Base-by-base conservation (phyloP, 805 yeast genomes). In the Wickerhamiella dianesei region DNA sequence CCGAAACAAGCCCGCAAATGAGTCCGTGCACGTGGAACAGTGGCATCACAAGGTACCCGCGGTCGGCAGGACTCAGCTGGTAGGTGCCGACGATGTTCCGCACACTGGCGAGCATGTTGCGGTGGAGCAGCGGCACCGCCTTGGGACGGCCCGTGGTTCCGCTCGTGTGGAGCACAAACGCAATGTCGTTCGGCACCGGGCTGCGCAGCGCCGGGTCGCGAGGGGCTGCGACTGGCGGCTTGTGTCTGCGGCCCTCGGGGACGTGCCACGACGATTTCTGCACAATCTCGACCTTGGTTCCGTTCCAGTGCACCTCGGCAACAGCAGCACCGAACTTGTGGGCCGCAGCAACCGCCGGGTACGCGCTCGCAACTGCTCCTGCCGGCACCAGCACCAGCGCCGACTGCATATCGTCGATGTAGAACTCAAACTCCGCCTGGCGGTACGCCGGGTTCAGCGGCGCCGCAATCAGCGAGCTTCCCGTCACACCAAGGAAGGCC, bases 111-210 rank as follows among this genome's bases (percentile, higher is more conserved):
- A 77, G 69, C 59, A 80, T 71, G 63, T 80, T 80, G 25, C 67
- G 60, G 59, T 80, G 87, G 35, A 82, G 70, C 57, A 80, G 62
- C 4, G 87, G 86, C 2, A 80, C 87, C 6, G 82, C 80, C 60
- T 80, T 80, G 44, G 87, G 87, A 45, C 79, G 71, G 2, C 86
- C 85, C 2, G 87, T 80, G 6, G 87, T 80, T 25, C 88, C 88
- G 42, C 81, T 74, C 6, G 88, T 80, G 62, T 80, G 86, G 43
- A 80, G 64, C 21, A 80, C 76, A 60, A 80, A 63, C 2, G 85
- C 85, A 35, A 76, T 69, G 48, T 78, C 80, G 41, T 69, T 63
- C 1, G 76, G 71, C 14, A 59, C 51, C 2, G 77, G 60, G 16
- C 41, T 40, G 16, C 45, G 48, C 35, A 37, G 47, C 45, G 14